Evolutionary conservation across 257 asterid species (phyloP).

Genomic region (Nicotiana obtusifolia): DNA sequence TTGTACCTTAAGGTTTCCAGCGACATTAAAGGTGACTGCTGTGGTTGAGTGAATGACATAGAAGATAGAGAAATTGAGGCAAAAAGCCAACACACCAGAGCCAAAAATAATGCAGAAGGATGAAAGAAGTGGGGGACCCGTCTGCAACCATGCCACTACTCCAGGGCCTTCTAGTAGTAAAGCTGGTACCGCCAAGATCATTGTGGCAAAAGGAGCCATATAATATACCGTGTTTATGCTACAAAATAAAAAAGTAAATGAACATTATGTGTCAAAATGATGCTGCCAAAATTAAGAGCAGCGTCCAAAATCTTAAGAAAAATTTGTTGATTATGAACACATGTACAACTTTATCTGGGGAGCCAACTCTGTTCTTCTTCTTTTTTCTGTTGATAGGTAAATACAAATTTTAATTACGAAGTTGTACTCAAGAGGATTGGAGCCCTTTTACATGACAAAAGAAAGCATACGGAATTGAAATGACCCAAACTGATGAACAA

Average conservation of each 20-base stretch:
- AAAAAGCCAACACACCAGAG: constrained; percentile 87
- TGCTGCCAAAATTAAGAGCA: background rate
- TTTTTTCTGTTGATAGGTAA: background rate
- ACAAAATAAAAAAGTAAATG: constrained; percentile 15
- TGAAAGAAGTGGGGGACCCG: constrained; percentile 50
- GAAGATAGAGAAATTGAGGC: constrained; percentile 90
- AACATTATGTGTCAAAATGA: background rate
- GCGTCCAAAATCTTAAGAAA: background rate
- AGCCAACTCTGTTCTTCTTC: background rate
- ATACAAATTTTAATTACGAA: background rate
- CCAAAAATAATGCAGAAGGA: constrained; percentile 66
- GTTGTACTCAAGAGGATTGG: background rate
- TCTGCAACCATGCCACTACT: constrained; percentile 56
- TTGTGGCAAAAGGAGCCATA: constrained; percentile 96
- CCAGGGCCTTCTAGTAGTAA: constrained; percentile 79
- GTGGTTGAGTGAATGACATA: constrained; percentile 96
- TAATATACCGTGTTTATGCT: constrained; percentile 94
- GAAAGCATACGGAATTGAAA: no score
- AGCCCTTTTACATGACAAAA: background rate
- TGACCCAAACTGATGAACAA: background rate
- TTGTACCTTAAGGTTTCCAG: constrained; percentile 90
- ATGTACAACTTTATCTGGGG: background rate
- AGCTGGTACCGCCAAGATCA: constrained; percentile 87
- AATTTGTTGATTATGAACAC: background rate
- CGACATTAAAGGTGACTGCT: constrained; percentile 97